phyloP scores from a whole-genome alignment of 805 yeast species.

The Pichia membranifaciens region DNA sequence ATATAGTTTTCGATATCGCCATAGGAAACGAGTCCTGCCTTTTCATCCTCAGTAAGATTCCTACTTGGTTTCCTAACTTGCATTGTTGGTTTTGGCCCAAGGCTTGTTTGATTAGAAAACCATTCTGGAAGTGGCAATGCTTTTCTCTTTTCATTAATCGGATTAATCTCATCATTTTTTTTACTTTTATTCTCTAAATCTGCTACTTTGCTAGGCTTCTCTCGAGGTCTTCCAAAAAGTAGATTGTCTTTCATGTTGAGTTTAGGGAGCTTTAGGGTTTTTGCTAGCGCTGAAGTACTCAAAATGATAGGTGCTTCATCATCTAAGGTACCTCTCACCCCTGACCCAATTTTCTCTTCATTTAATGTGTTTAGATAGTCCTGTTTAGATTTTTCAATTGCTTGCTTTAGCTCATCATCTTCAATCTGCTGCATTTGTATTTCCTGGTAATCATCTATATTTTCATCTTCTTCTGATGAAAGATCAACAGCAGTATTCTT shows the following conservation, averaged over 20 bases:
- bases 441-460: conserved; percentile 12
- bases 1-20: conserved; percentile 36
- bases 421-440: conserved; percentile 18
- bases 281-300: conserved; percentile 19
- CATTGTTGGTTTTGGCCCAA: not conserved
- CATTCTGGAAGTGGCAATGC: conserved; percentile 28
- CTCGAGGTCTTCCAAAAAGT: conserved; percentile 10
- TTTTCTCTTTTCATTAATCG: conserved; percentile 20
- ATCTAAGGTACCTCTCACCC: not conserved
- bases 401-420: conserved; percentile 33
- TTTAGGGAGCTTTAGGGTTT: conserved; percentile 13
- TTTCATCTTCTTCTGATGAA: conserved; percentile 20
- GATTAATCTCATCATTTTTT: too few relatives aligned
- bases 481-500: not conserved
- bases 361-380: conserved; percentile 33
- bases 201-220: too few relatives aligned
- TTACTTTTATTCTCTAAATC: too few relatives aligned
- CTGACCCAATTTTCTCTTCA: conserved; percentile 15
- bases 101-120: conserved; percentile 25
- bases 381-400: conserved; percentile 42
- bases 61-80: too few relatives aligned
- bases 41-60: conserved; percentile 34
- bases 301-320: conserved; percentile 21
- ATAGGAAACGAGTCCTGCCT: conserved; percentile 48
- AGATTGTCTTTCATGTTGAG: conserved; percentile 16